Conservation (phyloP, 2,329 filamentous ascomycete genomes). For the Aspergillus terreus region DNA sequence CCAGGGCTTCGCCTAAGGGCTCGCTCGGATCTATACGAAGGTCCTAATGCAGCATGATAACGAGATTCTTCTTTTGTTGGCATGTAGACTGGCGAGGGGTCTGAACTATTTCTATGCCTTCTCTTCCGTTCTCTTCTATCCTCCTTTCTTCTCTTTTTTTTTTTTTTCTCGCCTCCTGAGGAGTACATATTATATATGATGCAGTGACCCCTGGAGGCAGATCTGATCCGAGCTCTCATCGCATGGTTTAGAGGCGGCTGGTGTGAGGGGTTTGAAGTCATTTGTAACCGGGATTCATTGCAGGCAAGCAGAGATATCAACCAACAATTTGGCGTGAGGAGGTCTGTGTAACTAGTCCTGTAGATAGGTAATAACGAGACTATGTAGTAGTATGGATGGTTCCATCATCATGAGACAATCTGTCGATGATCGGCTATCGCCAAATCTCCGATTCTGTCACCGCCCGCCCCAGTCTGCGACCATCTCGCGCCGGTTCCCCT, state of each 20-base stretch:
- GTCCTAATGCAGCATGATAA: slow-evolving; percentile 17
- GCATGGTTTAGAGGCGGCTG: slow-evolving; percentile 13
- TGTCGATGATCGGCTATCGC: background rate
- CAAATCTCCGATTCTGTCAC: slow-evolving; percentile 12
- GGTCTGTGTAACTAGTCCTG: too few species aligned
- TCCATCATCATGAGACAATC: background rate
- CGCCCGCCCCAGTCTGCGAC: slow-evolving; percentile 14
- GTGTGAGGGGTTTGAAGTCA: slow-evolving; percentile 10
- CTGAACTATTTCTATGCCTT: slow-evolving; percentile 9
- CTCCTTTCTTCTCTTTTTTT: slow-evolving; percentile 10
- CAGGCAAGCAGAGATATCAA: too few species aligned
- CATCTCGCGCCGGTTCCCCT: slow-evolving; percentile 7
- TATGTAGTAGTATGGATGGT: too few species aligned
- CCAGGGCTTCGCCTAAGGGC: slow-evolving; percentile 24
- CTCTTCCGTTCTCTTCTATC: slow-evolving; percentile 12
- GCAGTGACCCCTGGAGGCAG: slow-evolving; percentile 1
- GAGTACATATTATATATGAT: slow-evolving; percentile 14
- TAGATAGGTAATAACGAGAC: too few species aligned
- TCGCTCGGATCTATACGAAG: slow-evolving; percentile 5
- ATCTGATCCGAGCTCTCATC: slow-evolving; percentile 1
- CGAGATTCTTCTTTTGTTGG: slow-evolving; percentile 14
- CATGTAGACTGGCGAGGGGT: slow-evolving; percentile 19
- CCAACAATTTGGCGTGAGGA: too few species aligned
- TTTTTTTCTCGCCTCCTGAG: slow-evolving; percentile 13
- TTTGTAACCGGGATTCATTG: background rate